Base-by-base conservation (phyloP, 1,139 yeast species). In the Candida sojae region DNA sequence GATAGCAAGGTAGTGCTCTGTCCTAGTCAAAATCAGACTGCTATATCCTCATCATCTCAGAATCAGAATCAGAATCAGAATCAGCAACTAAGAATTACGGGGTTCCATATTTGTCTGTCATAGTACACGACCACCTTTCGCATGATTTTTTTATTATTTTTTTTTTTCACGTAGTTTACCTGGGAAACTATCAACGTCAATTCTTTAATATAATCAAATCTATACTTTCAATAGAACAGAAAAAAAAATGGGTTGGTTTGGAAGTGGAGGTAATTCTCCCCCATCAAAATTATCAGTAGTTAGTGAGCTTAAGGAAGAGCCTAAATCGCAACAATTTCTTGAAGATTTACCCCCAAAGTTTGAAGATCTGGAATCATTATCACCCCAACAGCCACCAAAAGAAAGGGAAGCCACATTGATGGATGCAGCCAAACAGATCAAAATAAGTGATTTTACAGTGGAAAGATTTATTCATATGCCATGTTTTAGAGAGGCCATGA, bases 401-500 rank as follows among this genome's bases (percentile, higher is more conserved):
- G 51, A 51, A 44, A 45, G 49, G 30, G 58, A 53, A 41, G 59
- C 68, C 1, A 64, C 68, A 8, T 58, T 68, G 47, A 56, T 57
- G 37, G 74, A 70, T 50, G 76, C 73, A 1, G 56, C 73, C 39
- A 54, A 58, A 36, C 59, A 59, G 45, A 54, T 75, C 29, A 63
- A 63, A 43, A 43, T 68, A 7, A 59, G 70, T 9, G 96, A 89
- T 61, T 86, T 91, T 62, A 69, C 77, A 8, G 57, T 82, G 7
- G 73, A 72, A 3, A 75, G 79, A 41, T 71, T 86, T 50, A 75
- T 83, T 13, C 69, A 73, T 48, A 88, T 91, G 64, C 97, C 98
- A 2, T 92, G 98, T 65, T 89, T 92, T 65, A 75, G 97, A 53
- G 93, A 88, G 50, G 95, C 97, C 1, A 89, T 91, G 64, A 73